These are phyloP conservation scores for Penicillium sp. DNA, from an alignment of 2,329 filamentous ascomycete species.

Conservation along the genomic window DNA sequence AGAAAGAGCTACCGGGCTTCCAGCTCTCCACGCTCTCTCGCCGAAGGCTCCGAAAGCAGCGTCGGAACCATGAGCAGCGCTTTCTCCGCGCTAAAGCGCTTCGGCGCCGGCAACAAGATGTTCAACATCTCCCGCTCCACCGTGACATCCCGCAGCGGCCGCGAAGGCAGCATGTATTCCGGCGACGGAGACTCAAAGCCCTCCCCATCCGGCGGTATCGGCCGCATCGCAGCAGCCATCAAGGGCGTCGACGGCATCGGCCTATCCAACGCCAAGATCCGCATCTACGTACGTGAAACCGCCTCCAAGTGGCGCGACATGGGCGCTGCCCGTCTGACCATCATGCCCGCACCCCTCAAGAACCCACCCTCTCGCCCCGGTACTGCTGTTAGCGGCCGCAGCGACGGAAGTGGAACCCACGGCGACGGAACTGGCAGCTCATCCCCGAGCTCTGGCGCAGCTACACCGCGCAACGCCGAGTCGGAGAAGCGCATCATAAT, in stretches of 20 bases:
- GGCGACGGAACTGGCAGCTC: slow-evolving; percentile 23
- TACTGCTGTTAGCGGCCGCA: slow-evolving; percentile 53
- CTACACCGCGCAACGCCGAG: slow-evolving; percentile 52
- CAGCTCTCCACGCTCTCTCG: slow-evolving; percentile 54
- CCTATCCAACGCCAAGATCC: slow-evolving; percentile 70
- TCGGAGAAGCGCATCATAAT: slow-evolving; percentile 85
- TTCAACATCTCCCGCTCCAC: slow-evolving; percentile 85
- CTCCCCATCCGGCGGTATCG: slow-evolving; percentile 58
- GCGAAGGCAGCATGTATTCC: slow-evolving; percentile 59
- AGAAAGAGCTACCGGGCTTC: slow-evolving; percentile 58
- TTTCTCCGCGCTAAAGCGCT: slow-evolving; percentile 72
- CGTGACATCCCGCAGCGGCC: slow-evolving; percentile 58
- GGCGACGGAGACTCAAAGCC: slow-evolving; percentile 51
- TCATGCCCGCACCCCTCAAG: slow-evolving; percentile 60
- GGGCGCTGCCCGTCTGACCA: slow-evolving; percentile 78
- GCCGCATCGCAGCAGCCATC: slow-evolving; percentile 47
- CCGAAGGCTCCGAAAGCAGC: slow-evolving; percentile 69
- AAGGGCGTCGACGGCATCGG: slow-evolving; percentile 63
- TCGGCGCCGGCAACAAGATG: slow-evolving; percentile 68
- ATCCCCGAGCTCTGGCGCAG: slow-evolving; percentile 29
- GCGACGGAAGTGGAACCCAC: slow-evolving; percentile 27
- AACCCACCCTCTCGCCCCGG: slow-evolving; percentile 29
- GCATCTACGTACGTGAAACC: slow-evolving; percentile 75
- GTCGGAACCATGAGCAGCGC: slow-evolving; percentile 74
- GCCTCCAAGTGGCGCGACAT: slow-evolving; percentile 86